Conservation (phyloP, 768 basidiomycete genomes). For the Russula lepida region DNA sequence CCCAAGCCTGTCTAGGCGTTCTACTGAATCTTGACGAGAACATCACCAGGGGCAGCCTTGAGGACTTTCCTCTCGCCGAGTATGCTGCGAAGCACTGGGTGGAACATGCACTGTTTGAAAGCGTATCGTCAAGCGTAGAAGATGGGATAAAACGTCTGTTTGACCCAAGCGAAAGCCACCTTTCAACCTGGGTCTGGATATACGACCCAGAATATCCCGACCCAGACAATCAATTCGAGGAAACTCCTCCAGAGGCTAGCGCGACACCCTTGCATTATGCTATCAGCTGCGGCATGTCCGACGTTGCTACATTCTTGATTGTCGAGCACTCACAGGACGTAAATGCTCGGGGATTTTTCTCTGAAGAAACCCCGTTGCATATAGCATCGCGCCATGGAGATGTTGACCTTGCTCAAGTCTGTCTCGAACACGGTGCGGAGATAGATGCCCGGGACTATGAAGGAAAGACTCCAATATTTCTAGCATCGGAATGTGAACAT, state of each 20-base stretch:
- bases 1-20: neutral
- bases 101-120: neutral
- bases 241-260: too few relatives aligned
- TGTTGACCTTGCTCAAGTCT: neutral
- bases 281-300: neutral
- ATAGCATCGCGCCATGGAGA: neutral
- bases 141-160: neutral
- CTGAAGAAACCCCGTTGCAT: neutral
- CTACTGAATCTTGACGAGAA: neutral
- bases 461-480: neutral
- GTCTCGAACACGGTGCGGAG: neutral
- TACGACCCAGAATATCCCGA: neutral
- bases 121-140: neutral
- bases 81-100: neutral
- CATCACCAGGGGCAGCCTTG: neutral
- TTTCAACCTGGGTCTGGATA: neutral
- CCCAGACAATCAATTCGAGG: fast-evolving
- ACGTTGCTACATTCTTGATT: neutral
- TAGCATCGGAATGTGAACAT: neutral
- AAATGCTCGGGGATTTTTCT: neutral
- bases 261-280: neutral
- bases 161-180: neutral
- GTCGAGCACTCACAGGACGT: neutral
- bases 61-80: neutral
- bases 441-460: neutral